A percentile compares a stretch with the other conserved stretches of the same genome.
Conservation (phyloP, 441 rosid genomes). For the Mallotus japonicus region DNA sequence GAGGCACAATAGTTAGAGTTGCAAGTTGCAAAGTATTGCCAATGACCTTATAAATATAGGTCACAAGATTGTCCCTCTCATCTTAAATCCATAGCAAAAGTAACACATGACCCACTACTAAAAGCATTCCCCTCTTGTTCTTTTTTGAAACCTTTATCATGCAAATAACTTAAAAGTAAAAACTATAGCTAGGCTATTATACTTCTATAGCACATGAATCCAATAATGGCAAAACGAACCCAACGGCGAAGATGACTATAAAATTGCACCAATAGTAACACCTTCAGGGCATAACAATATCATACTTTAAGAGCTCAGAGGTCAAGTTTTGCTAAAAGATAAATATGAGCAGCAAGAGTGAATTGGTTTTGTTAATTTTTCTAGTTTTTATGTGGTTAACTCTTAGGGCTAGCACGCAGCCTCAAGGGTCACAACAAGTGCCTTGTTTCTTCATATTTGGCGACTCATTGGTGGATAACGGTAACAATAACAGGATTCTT, state of each 20-base stretch:
- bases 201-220: slow-evolving; percentile 26
- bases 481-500: slow-evolving; percentile 29
- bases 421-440: slow-evolving; percentile 24
- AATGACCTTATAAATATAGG: too few species aligned
- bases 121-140: not conserved
- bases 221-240: slow-evolving; percentile 22
- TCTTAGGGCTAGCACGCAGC: slow-evolving; percentile 37
- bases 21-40: too few species aligned
- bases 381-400: slow-evolving; percentile 27
- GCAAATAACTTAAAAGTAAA: not conserved
- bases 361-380: slow-evolving; percentile 15
- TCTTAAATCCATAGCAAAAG: not conserved
- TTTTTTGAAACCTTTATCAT: not conserved
- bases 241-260: slow-evolving; percentile 5
- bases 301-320: too few species aligned
- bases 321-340: not conserved
- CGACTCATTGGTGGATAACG: slow-evolving; percentile 35
- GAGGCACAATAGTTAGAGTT: too few species aligned
- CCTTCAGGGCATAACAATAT: not conserved
- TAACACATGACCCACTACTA: slow-evolving; percentile 11
- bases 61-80: slow-evolving; percentile 4
- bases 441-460: slow-evolving; percentile 38
- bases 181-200: not conserved
- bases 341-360: slow-evolving; percentile 13
- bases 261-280: not conserved